A percentile compares a stretch with the other conserved stretches of the same genome.
phyloP scores from a whole-genome alignment of 495 filamentous ascomycete genomes.

The Hypoxylon fragiforme region DNA sequence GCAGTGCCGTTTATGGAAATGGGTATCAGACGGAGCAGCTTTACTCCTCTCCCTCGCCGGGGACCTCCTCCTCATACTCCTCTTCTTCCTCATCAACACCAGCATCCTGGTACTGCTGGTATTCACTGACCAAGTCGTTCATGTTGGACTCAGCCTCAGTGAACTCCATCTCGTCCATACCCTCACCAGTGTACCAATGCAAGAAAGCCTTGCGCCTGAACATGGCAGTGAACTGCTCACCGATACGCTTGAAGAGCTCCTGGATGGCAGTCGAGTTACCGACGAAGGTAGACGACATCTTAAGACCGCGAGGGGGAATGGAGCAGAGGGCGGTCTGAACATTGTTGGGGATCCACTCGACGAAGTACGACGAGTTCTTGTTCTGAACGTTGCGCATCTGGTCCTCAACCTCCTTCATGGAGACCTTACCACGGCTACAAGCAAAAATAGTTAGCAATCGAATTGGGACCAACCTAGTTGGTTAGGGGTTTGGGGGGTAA shows the following conservation, averaged over 20 bases:
- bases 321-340: slow-evolving; percentile 99
- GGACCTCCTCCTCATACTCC: slow-evolving; percentile 64
- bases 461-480: not conserved
- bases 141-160: slow-evolving; percentile 99
- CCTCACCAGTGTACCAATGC: slow-evolving; percentile 99
- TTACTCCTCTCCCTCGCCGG: slow-evolving; percentile 37
- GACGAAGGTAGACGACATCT: slow-evolving; percentile 99
- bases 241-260: slow-evolving; percentile 99
- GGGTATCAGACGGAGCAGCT: slow-evolving; percentile 25
- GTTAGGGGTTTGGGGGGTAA: not conserved
- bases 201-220: slow-evolving; percentile 99
- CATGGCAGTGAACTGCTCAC: slow-evolving; percentile 99
- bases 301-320: slow-evolving; percentile 94
- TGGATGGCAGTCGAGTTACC: slow-evolving; percentile 99
- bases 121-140: slow-evolving; percentile 99
- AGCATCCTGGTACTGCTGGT: slow-evolving; percentile 99
- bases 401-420: slow-evolving; percentile 99
- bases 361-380: slow-evolving; percentile 99
- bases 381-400: slow-evolving; percentile 99
- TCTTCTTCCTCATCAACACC: slow-evolving; percentile 74
- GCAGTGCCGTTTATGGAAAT: slow-evolving; percentile 25
- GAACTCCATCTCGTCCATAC: slow-evolving; percentile 99
- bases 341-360: slow-evolving; percentile 99
- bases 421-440: slow-evolving; percentile 91
- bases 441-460: slow-evolving; percentile 39